phyloP scores from a whole-genome alignment of 1,284 basidiomycete genomes.

The Ustilago shanxiensis region DNA sequence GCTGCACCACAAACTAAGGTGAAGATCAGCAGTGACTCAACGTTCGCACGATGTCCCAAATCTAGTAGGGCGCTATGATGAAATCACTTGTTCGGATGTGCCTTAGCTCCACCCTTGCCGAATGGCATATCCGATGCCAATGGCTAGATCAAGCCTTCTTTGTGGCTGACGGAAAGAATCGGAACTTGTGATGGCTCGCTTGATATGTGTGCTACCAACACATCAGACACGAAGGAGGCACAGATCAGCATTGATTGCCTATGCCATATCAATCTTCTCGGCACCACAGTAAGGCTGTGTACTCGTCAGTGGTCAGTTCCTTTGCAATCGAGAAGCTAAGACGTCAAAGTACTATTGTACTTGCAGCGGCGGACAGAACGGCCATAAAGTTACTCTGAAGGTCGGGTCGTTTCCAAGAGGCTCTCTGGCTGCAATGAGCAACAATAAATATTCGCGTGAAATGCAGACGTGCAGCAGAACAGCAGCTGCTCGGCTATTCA shows the following conservation, averaged over 20 bases:
- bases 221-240: neutral
- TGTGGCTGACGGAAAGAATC: neutral
- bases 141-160: neutral
- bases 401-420: too few species aligned
- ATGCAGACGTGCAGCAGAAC: conserved; percentile 21
- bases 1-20: too few species aligned
- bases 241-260: neutral
- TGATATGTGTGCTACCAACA: neutral
- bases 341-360: neutral
- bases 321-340: conserved; percentile 4
- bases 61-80: neutral
- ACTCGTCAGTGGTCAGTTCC: neutral
- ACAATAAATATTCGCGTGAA: conserved; percentile 23
- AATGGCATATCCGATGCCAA: neutral
- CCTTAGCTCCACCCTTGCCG: conserved; percentile 9
- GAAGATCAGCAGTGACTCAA: too few species aligned
- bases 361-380: conserved; percentile 3
- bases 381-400: conserved; percentile 1
- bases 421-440: too few species aligned
- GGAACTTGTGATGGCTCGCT: neutral
- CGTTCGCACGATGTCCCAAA: too few species aligned
- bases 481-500: conserved; percentile 24
- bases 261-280: conserved; percentile 2
- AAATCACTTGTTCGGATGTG: conserved; percentile 2
- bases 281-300: neutral